Evolutionary conservation across 345 rosid genomes (phyloP), one percentile per base, ranked within the genome.

Genomic region (Eucalyptus albens): DNA sequence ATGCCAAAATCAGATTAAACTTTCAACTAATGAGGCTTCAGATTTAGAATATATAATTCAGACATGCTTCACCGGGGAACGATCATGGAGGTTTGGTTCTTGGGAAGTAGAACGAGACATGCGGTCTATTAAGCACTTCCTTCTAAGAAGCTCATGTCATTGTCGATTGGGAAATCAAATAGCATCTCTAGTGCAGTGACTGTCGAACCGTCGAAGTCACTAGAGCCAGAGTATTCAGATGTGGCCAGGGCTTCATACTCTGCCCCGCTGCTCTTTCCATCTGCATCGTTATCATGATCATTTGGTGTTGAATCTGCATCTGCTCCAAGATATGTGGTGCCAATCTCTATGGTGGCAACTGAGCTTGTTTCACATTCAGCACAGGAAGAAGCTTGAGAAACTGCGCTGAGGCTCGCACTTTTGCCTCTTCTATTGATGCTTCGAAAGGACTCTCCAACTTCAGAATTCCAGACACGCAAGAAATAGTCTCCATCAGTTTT

Each of bases 391-490:
- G 91, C 93, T 88, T 93, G 92, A n/a, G 99, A 97, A 60, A 47
- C 89, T 0, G 94, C 93, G 87, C 97, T 94, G 82, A 72, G 82
- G 82, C 82, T 19, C 4, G 5, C 82, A 31, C 86, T 93, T 31
- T 92, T 91, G 19, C 87, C 92, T 49, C 77, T 65, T 31, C 59
- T 89, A n/a, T 89, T 89, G 62, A 94, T 72, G 37, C 89, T 96
- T 51, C 98, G 88, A 87, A 98, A 98, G 1, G 97, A 93, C 59
- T 96, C 97, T 45, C 99, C 99, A 47, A 94, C 95, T 91, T 96
- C 95, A 8, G 99, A 98, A 91, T 98, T 95, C 99, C 99, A 98
- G 21, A 96, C 91, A 31, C 95, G 94, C 16, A 98, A 94, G 77
- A 98, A 98, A 90, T 94, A 90, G 91, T 97, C 99, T 47, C 94